phyloP scores from a whole-genome alignment of 2,329 filamentous ascomycete species.

The Hortaea werneckii region DNA sequence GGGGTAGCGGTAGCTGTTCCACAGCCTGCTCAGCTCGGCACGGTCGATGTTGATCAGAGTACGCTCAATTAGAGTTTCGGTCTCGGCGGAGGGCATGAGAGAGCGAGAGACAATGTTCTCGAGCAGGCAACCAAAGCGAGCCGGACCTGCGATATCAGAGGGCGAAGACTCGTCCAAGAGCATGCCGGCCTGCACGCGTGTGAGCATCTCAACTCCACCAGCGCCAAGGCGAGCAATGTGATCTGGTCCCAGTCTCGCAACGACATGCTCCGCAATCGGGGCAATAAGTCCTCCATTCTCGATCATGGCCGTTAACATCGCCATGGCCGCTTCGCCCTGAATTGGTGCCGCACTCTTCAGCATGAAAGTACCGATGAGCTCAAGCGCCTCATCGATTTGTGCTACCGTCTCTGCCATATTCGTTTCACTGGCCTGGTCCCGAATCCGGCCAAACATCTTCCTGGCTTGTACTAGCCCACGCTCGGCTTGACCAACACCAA shows the following conservation, averaged over 20 bases:
- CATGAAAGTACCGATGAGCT: slow-evolving; percentile 54
- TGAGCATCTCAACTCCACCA: slow-evolving; percentile 47
- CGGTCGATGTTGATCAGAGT: slow-evolving; percentile 45
- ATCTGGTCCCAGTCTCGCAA: slow-evolving; percentile 51
- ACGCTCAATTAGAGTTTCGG: slow-evolving; percentile 48
- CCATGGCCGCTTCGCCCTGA: slow-evolving; percentile 46
- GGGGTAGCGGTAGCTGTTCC: slow-evolving; percentile 49
- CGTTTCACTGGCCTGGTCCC: slow-evolving; percentile 46
- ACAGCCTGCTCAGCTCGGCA: slow-evolving; percentile 40
- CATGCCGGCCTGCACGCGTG: slow-evolving; percentile 49
- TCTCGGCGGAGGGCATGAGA: slow-evolving; percentile 45
- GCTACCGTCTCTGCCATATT: slow-evolving; percentile 50
- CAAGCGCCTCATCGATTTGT: slow-evolving; percentile 77
- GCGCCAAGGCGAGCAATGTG: slow-evolving; percentile 46
- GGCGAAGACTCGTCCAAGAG: slow-evolving; percentile 32
- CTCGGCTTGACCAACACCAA: slow-evolving; percentile 74
- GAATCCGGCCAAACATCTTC: slow-evolving; percentile 77
- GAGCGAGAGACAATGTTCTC: slow-evolving; percentile 46
- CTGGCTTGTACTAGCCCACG: slow-evolving; percentile 72
- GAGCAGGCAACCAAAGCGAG: slow-evolving; percentile 52
- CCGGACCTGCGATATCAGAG: slow-evolving; percentile 48
- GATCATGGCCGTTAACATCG: slow-evolving; percentile 53
- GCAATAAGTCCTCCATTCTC: slow-evolving; percentile 54
- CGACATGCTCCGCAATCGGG: slow-evolving; percentile 49
- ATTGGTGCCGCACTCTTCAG: slow-evolving; percentile 42